These are phyloP conservation scores for Coemansia sp. DNA, from an alignment of 192 early-diverging fungal species.

Conservation along the genomic window DNA sequence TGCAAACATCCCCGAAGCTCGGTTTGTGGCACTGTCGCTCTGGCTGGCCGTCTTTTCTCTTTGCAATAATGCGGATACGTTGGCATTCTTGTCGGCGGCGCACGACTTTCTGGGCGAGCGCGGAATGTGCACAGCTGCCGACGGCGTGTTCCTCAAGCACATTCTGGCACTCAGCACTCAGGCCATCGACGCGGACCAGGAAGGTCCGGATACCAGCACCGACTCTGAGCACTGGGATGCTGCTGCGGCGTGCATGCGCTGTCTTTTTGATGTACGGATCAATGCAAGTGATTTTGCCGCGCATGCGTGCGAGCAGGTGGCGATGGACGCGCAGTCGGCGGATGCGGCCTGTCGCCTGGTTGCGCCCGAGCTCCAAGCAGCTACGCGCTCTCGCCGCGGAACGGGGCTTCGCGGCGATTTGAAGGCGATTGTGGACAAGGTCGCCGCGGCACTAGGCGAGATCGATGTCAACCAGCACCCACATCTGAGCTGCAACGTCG, in stretches of 20 bases:
- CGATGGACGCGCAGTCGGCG: conserved; percentile 35
- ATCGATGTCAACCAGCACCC: conserved; percentile 35
- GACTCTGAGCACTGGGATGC: conserved; percentile 17
- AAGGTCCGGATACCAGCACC: conserved; percentile 2
- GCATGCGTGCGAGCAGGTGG: conserved; percentile 31
- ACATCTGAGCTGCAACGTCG: conserved; percentile 40
- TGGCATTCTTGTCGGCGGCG: conserved; percentile 10
- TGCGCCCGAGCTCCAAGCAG: conserved; percentile 29
- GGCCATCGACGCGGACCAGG: neutral
- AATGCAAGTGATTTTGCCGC: conserved; percentile 17
- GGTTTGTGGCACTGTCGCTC: conserved; percentile 21
- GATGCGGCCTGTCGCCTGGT: conserved; percentile 35
- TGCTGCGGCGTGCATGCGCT: conserved; percentile 32
- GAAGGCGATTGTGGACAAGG: conserved; percentile 39
- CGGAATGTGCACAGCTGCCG: conserved; percentile 36
- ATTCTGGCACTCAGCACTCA: conserved; percentile 16
- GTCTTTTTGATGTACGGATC: conserved; percentile 46
- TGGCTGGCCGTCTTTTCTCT: conserved; percentile 28
- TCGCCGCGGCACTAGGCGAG: conserved; percentile 19
- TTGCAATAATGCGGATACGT: neutral
- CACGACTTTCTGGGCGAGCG: conserved; percentile 45
- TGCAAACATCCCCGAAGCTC: conserved; percentile 11
- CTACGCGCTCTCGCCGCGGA: conserved; percentile 31
- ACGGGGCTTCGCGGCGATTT: conserved; percentile 46
- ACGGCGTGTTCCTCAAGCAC: conserved; percentile 35